phyloP scores from a whole-genome alignment of 176 grass and related monocot genomes.

The Tuctoria greenei region DNA sequence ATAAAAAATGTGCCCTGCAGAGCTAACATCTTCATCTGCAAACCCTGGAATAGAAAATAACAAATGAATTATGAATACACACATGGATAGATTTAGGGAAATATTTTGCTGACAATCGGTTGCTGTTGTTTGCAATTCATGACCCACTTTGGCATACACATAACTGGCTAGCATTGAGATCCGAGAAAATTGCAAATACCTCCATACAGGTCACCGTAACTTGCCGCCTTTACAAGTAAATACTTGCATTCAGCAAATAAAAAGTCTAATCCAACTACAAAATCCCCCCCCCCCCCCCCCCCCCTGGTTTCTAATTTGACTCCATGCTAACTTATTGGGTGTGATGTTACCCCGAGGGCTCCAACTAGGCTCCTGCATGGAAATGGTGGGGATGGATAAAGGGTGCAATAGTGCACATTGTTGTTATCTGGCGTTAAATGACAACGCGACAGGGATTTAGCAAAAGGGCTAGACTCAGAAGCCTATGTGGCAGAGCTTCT shows the following conservation, averaged over 20 bases:
- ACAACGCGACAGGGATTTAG: background rate
- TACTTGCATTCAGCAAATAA: background rate
- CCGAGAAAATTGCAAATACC: background rate
- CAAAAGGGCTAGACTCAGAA: background rate
- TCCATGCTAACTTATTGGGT: background rate
- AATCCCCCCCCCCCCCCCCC: too few species aligned
- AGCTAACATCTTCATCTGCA: conserved; percentile 27
- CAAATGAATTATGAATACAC: conserved; percentile 37
- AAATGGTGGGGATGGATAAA: background rate
- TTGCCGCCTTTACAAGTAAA: background rate
- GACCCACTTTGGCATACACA: background rate
- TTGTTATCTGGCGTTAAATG: background rate
- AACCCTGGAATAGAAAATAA: conserved; percentile 25
- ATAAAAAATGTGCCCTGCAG: conserved; percentile 25
- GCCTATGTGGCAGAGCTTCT: too few species aligned
- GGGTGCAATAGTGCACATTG: background rate
- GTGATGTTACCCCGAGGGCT: background rate
- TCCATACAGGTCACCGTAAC: background rate
- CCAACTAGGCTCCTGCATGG: background rate
- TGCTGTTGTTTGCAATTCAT: background rate
- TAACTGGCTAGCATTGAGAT: background rate
- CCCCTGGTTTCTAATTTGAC: background rate
- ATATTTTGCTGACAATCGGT: background rate
- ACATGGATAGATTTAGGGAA: background rate
- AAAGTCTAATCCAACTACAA: background rate